Evolutionary conservation across 2,329 filamentous ascomycete genomes (phyloP), one percentile per base, ranked within the genome.

Genomic region (Pseudogymnoascus verrucosus): DNA sequence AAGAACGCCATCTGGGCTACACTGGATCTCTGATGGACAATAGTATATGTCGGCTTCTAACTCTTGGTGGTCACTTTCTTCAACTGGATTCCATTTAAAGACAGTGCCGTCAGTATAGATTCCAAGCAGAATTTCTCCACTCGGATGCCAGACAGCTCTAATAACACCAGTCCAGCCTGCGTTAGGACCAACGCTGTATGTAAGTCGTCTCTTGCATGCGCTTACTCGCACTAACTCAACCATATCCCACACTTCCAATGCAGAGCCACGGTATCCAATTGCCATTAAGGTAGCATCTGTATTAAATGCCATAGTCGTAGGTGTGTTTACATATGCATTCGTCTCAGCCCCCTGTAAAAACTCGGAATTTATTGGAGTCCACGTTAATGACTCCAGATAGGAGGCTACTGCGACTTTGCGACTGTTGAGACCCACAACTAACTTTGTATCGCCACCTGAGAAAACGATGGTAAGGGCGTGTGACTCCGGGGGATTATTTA

Each of bases 81-180:
- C 37, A 5, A 63, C 39, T 21, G 66, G 65, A 37, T 65, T 39
- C 66, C 66, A 67, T 61, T 66, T 67, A 44, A 67, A 67, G 16
- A 67, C 21, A 14, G 12, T 42, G 8, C 65, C 66, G 31, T 31
- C 28, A 31, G 8, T 61, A n/a, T 65, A 66, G 4, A 66, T 51
- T 1, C 66, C 66, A 4, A 67, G 10, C 14, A 66, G 37, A 11
- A 62, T 31, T 40, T 62, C 65, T 16, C 42, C 31, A n/a, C 44
- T 51, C 8, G 64, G 64, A 57, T 67, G 60, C 65, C 64, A 66
- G 11, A 34, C 39, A 36, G 64, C 16, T 11, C 39, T 42, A 1
- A 44, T 37, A 10, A 64, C 64, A 14, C 23, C 40, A 16, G 51
- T 36, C 65, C 65, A 65, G 39, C 2, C 16, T n/a, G 39, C 5